phyloP scores from a whole-genome alignment of 2,329 filamentous ascomycete genomes.

The Erysiphe pulchra region DNA sequence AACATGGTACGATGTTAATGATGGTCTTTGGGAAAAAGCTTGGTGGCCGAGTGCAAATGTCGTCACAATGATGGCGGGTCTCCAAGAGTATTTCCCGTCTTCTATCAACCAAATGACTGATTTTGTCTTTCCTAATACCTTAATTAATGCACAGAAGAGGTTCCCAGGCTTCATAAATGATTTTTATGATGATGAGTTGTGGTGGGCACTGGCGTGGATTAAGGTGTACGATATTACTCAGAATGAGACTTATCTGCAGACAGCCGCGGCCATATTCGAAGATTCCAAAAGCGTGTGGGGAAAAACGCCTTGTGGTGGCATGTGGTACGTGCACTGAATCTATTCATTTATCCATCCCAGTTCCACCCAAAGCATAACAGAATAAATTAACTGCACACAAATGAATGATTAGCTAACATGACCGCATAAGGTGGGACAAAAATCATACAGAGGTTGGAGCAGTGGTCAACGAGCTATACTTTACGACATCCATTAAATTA shows the following conservation, averaged over 20 bases:
- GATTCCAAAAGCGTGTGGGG: slow-evolving; percentile 26
- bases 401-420: neutral
- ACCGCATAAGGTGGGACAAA: slow-evolving; percentile 22
- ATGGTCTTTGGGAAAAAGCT: slow-evolving; percentile 34
- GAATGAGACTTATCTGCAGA: slow-evolving; percentile 24
- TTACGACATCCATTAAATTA: slow-evolving; percentile 26
- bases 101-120: slow-evolving; percentile 4
- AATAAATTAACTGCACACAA: no score
- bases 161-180: slow-evolving; percentile 23
- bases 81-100: slow-evolving; percentile 12
- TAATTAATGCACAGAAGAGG: slow-evolving; percentile 6
- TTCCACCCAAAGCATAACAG: no score
- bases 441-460: slow-evolving; percentile 25
- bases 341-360: neutral
- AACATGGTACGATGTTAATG: slow-evolving; percentile 29
- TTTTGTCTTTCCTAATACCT: slow-evolving; percentile 7
- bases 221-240: slow-evolving; percentile 27
- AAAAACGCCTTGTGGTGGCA: slow-evolving; percentile 24
- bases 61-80: slow-evolving; percentile 34
- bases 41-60: slow-evolving; percentile 55
- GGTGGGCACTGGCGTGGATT: slow-evolving; percentile 36
- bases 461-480: slow-evolving; percentile 30
- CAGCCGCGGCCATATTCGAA: slow-evolving; percentile 26
- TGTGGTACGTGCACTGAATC: slow-evolving; percentile 16
- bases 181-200: slow-evolving; percentile 34